Evolutionary conservation across 2,329 filamentous ascomycete genomes (phyloP).

Genomic region (Neophaeococcomyces aloes): DNA sequence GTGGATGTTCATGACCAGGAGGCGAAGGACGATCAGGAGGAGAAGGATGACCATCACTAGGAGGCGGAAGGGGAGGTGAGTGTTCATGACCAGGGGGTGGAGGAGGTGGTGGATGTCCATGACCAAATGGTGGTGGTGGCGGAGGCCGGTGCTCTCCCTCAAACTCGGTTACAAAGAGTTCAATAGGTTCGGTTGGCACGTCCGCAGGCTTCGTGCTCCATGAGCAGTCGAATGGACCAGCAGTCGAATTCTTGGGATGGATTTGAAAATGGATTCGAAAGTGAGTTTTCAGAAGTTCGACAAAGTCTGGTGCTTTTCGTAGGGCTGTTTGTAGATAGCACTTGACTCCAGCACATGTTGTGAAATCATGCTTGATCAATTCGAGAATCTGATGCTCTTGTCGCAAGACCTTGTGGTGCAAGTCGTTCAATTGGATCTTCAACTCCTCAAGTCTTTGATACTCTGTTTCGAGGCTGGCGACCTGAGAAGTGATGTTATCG

Average conservation of each 20-base stretch:
- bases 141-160: neutral
- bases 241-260: slow-evolving; percentile 7
- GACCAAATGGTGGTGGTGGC: neutral
- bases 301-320: slow-evolving; percentile 23
- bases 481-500: neutral
- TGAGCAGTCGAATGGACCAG: slow-evolving; percentile 2
- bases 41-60: neutral
- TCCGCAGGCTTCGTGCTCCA: neutral
- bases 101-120: neutral
- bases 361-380: slow-evolving; percentile 24
- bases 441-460: slow-evolving; percentile 23
- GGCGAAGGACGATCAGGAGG: neutral
- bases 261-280: no score
- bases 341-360: slow-evolving; percentile 20
- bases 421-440: slow-evolving; percentile 19
- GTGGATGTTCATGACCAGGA: neutral
- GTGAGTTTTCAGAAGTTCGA: slow-evolving; percentile 23
- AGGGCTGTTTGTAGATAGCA: slow-evolving; percentile 25
- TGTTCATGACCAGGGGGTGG: slow-evolving; percentile 2
- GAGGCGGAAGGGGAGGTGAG: slow-evolving; percentile 1
- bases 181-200: neutral
- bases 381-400: slow-evolving; percentile 23
- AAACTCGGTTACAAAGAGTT: no score
- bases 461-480: slow-evolving; percentile 18
- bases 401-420: slow-evolving; percentile 22